phyloP scores from a whole-genome alignment of 202 grass and related monocot species.

The Sporobolus alterniflorus region DNA sequence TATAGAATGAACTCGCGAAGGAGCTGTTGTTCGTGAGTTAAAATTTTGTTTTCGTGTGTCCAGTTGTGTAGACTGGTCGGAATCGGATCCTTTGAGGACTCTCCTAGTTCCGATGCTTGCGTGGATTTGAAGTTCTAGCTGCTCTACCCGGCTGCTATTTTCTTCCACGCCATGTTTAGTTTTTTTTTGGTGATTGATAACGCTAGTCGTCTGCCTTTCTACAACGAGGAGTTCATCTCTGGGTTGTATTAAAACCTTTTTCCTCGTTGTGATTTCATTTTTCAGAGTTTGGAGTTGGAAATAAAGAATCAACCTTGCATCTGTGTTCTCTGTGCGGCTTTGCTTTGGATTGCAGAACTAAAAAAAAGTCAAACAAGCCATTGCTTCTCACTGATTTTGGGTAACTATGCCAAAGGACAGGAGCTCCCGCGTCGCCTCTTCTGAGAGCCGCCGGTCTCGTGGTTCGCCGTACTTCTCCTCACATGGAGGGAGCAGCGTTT shows the following conservation, averaged over 20 bases:
- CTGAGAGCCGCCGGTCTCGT: conserved; percentile 10
- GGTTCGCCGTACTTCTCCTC: conserved; percentile 29
- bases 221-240: not conserved
- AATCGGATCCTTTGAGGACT: not conserved
- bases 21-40: not conserved
- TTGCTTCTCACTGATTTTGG: conserved; percentile 50
- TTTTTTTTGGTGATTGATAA: not conserved
- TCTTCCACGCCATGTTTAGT: not conserved
- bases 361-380: not conserved
- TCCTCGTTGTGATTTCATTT: conserved; percentile 9
- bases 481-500: conserved; percentile 32
- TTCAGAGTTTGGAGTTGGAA: conserved; percentile 64
- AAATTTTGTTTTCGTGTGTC: too few species aligned
- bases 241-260: not conserved
- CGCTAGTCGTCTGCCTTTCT: not conserved
- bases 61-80: not conserved
- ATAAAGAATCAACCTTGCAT: conserved; percentile 51
- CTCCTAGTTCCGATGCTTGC: not conserved
- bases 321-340: conserved; percentile 44
- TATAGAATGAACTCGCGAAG: not conserved
- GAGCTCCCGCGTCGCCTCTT: conserved; percentile 42
- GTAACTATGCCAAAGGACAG: conserved; percentile 71
- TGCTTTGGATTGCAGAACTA: conserved; percentile 42
- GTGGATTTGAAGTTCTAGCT: not conserved
- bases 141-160: not conserved